Percentiles rank a stretch among this genome's conserved stretches.
Conservation (phyloP, 2,329 filamentous ascomycete genomes). For the Diplodia corticola region DNA sequence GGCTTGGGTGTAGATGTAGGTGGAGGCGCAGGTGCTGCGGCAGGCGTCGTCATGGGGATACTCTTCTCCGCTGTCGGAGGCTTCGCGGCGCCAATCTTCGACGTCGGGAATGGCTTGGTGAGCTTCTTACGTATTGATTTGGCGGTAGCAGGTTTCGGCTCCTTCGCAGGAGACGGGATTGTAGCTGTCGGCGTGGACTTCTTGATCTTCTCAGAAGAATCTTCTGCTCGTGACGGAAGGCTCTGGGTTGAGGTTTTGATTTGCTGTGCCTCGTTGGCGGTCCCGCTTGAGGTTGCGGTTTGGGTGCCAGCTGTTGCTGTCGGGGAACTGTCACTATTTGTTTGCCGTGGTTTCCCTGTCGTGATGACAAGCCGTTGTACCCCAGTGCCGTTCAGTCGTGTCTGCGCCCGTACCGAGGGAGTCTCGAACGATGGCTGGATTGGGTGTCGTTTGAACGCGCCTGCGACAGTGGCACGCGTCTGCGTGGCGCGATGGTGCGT, state of each 20-base stretch:
- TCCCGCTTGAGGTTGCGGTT: not conserved
- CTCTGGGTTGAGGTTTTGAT: not conserved
- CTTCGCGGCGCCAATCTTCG: not conserved
- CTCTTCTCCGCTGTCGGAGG: not conserved
- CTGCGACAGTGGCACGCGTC: not conserved
- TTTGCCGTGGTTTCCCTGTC: not conserved
- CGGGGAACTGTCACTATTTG: not conserved
- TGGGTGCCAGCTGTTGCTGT: not conserved
- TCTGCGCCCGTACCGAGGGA: not conserved
- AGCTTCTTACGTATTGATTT: not conserved
- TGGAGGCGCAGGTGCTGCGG: not conserved
- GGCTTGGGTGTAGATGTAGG: not conserved
- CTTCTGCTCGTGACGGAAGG: not conserved
- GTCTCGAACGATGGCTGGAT: constrained; percentile 9
- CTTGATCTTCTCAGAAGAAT: not conserved
- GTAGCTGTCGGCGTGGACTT: not conserved
- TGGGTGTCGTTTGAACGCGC: not conserved
- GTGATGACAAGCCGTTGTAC: constrained; percentile 14
- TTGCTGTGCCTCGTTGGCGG: not conserved
- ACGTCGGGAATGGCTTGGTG: not conserved
- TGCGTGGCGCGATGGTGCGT: not conserved
- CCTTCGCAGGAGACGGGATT: not conserved
- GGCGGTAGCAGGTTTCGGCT: not conserved
- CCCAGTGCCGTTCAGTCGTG: constrained; percentile 9
- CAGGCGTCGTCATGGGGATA: not conserved